Base-by-base conservation (phyloP, 805 yeast species). In the Tetrapisispora nanseiensis region DNA sequence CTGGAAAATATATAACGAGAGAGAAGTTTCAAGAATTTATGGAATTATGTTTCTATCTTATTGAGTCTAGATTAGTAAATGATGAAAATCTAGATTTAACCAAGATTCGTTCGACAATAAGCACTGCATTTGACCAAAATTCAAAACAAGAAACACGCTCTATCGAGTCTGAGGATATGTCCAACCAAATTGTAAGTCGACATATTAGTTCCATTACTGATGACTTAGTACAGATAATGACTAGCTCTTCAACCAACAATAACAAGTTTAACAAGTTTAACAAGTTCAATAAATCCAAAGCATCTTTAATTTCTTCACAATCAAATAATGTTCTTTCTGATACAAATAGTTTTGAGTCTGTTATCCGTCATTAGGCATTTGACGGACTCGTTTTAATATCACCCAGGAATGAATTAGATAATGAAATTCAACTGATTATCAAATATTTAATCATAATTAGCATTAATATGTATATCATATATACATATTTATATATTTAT, bases 1-100 rank as follows among this genome's bases (percentile, higher is more conserved):
- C 90, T 6, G 82, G 84, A 2, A 59, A 67, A 16, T 68, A 76
- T 15, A 75, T 86, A 15, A 61, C 72, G 1, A 78, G 80, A 48
- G 66, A 63, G 4, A 81, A 80, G 32, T 76, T 87, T 52, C 60
- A 75, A 23, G 70, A 66, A 33, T 78, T 85, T 53, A 74, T 86
- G 68, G 68, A 68, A 34, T 50, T 63, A 4, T 69, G 63, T 6
- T 57, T 67, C 8, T 61, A 52, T 27, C 59, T 67, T 35, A 51
- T 61, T 5, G 67, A 65, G 23, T 6, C 16, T 5, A 9, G 3
- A 16, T 18, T 38, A 22, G 9, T n/a, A 12, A 18, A 28, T 13
- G 33, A 37, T 10, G n/a, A 12, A 3, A 20, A 28, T 7, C 18
- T 28, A 7, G 33, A 37, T 6, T 13, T 29, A 7, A 20, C 24